phyloP scores from a whole-genome alignment of 805 yeast genomes.

The Candida sonorensis region DNA sequence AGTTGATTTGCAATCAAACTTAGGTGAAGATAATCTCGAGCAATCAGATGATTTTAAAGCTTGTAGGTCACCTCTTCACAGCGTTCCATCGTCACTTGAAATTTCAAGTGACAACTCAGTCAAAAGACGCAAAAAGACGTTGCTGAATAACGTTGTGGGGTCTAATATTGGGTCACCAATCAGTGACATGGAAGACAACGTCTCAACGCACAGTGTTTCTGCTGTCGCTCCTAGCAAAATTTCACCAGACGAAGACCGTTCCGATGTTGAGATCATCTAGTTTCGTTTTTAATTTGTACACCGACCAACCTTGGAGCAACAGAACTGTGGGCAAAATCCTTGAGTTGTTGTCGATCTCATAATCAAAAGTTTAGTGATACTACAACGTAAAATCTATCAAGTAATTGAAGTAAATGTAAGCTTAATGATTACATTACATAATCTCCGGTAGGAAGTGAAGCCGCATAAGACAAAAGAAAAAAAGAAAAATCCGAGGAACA shows the following conservation, averaged over 20 bases:
- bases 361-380: too few species aligned
- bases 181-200: slow-evolving; percentile 26
- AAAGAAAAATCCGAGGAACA: too few species aligned
- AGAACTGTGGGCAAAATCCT: too few species aligned
- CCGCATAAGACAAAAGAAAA: too few species aligned
- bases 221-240: slow-evolving; percentile 21
- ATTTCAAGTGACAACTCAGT: slow-evolving; percentile 6
- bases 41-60: neutral
- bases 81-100: neutral
- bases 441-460: too few species aligned
- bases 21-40: too few species aligned
- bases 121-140: slow-evolving; percentile 20
- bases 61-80: neutral
- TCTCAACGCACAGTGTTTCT: slow-evolving; percentile 23
- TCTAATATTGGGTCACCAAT: slow-evolving; percentile 25
- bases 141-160: slow-evolving; percentile 8
- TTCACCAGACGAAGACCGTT: slow-evolving; percentile 8
- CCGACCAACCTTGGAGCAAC: too few species aligned
- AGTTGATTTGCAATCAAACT: too few species aligned
- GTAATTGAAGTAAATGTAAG: too few species aligned
- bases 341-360: too few species aligned
- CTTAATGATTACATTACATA: too few species aligned
- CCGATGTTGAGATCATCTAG: slow-evolving; percentile 5
- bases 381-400: too few species aligned
- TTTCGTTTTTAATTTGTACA: neutral